Evolutionary conservation across 2,329 filamentous ascomycete species (phyloP), one percentile per base, ranked within the genome.

Genomic region (Westerdykella aurantiaca): DNA sequence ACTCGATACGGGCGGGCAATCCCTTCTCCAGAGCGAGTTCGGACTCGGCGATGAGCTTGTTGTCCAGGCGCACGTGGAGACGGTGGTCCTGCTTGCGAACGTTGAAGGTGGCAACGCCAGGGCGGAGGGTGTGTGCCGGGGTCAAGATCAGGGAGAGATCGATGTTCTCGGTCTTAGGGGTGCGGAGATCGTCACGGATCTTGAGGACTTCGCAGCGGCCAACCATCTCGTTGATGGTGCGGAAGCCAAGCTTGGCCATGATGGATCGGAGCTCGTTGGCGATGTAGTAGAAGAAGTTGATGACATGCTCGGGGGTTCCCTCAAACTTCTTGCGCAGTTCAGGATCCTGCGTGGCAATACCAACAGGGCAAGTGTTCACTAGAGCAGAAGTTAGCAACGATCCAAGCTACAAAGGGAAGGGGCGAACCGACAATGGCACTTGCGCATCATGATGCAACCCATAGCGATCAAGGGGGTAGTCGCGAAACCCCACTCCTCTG

Each of bases 241-340:
- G 84, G 80, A 95, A 88, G 55, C 91, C 91, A 58, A 96, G 82
- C 71, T 86, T 88, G 40, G 91, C 90, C 91, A 97, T 96, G 70
- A 97, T 95, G 31, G 90, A 88, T 64, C 91, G 85, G 46, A 97
- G 81, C 73, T 97, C 91, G 63, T 97, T 97, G 56, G 91, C 86
- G 41, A 97, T 79, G 62, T 96, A 97, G 74, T 96, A 97, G 74
- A 95, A 95, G 77, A 96, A 96, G 78, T 96, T 97, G 70, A 97
- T 96, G 45, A 95, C 90, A 58, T 96, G 88, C 72, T 97, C 91
- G 10, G 91, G 90, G 1, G 88, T 90, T 49, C 91, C 91, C 55
- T 83, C 77, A 70, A 97, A 96, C 72, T 96, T 97, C 77, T 90
- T 86, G 48, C 91, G 82, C 2, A 97, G 78, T 64, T 91, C 86